Evolutionary conservation across 345 rosid species (phyloP).

Genomic region (Firmiana major): DNA sequence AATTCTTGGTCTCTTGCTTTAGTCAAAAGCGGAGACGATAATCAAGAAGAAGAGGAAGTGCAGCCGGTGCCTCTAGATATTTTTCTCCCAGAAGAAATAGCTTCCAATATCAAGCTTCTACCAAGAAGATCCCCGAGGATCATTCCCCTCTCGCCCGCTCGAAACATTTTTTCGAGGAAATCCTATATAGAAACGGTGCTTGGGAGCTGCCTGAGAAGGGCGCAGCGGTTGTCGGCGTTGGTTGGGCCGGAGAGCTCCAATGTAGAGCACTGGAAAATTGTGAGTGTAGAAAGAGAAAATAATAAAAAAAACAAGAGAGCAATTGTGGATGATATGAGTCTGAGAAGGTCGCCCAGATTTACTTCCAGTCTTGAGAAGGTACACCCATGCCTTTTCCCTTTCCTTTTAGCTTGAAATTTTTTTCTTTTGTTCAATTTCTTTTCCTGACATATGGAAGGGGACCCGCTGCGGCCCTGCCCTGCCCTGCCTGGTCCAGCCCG

Average conservation of each 20-base stretch:
- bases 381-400: neutral
- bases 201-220: neutral
- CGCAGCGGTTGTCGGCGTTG: constrained; percentile 14
- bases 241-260: neutral
- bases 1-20: neutral
- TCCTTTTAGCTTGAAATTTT: neutral
- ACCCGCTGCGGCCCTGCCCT: neutral
- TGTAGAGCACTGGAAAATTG: neutral
- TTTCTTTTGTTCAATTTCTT: neutral
- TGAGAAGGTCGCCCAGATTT: constrained; percentile 27
- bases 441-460: neutral
- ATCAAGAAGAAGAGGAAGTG: neutral
- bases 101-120: neutral
- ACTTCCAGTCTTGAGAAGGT: constrained; percentile 15
- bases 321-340: constrained; percentile 1
- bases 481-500: neutral
- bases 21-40: neutral
- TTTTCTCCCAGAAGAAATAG: neutral
- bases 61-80: constrained; percentile 7
- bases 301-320: neutral
- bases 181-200: neutral
- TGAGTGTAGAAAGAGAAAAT: neutral
- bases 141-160: neutral
- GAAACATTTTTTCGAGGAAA: neutral
- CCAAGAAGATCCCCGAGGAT: neutral